Percentiles rank a stretch among this genome's conserved stretches.
Evolutionary conservation across 495 filamentous ascomycete genomes (phyloP).

Genomic region (Aspergillus saccharolyticus): DNA sequence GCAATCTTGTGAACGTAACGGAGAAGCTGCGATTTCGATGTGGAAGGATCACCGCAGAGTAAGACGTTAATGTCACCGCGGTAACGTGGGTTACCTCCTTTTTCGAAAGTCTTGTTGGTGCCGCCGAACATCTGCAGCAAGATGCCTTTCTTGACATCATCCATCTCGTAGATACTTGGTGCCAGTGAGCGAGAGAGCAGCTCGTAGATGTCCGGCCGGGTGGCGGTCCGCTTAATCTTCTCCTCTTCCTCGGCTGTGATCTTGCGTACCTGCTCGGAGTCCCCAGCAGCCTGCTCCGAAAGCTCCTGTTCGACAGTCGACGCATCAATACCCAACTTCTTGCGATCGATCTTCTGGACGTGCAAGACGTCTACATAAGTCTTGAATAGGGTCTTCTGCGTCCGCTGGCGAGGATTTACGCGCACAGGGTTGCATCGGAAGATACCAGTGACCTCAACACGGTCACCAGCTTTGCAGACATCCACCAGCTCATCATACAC

Average conservation of each 20-base stretch:
- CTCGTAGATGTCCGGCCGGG: conserved; percentile 86
- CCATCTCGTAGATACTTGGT: conserved; percentile 95
- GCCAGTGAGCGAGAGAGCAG: conserved; percentile 87
- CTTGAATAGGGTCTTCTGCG: conserved; percentile 92
- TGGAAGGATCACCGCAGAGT: conserved; percentile 94
- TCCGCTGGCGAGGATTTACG: conserved; percentile 88
- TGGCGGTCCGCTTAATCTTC: conserved; percentile 78
- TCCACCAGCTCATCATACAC: conserved; percentile 97
- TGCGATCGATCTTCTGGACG: conserved; percentile 93
- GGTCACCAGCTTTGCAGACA: conserved; percentile 94
- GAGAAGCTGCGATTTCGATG: conserved; percentile 89
- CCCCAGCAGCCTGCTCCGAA: conserved; percentile 64
- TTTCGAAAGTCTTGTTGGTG: conserved; percentile 97
- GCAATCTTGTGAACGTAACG: conserved; percentile 97
- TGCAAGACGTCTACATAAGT: conserved; percentile 95
- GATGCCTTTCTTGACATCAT: conserved; percentile 98
- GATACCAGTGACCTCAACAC: conserved; percentile 93
- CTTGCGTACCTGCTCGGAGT: conserved; percentile 76
- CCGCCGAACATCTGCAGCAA: conserved; percentile 94
- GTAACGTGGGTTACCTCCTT: conserved; percentile 91
- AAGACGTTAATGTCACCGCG: conserved; percentile 96
- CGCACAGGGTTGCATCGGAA: conserved; percentile 93
- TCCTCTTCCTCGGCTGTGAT: conserved; percentile 86
- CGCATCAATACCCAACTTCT: conserved; percentile 83
- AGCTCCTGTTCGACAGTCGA: conserved; percentile 86